These are phyloP conservation scores for Stenogyne calaminthoides DNA, from an alignment of 305 asterid species.

Conservation along the genomic window DNA sequence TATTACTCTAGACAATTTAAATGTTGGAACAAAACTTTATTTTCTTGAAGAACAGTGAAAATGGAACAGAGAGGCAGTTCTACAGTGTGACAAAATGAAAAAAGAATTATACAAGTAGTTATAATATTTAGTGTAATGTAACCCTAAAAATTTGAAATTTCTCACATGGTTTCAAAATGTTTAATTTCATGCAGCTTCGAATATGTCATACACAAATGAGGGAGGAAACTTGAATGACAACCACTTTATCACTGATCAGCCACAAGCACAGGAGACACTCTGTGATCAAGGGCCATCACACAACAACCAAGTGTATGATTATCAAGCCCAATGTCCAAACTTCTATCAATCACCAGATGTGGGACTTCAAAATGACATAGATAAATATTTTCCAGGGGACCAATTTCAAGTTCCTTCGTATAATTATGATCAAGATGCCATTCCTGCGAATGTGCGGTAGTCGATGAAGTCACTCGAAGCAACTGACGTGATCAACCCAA, in stretches of 20 bases:
- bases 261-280: neutral
- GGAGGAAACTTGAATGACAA: neutral
- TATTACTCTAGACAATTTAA: too few relatives aligned
- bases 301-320: neutral
- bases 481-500: neutral
- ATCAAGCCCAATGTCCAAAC: neutral
- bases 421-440: neutral
- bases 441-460: neutral
- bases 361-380: neutral
- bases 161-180: neutral
- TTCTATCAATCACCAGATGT: neutral
- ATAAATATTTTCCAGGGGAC: neutral
- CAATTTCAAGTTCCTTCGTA: neutral
- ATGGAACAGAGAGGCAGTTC: too few relatives aligned
- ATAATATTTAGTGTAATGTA: neutral
- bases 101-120: too few relatives aligned
- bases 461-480: too few relatives aligned
- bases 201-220: neutral
- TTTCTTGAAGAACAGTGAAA: too few relatives aligned
- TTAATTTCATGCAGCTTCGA: neutral
- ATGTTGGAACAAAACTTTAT: too few relatives aligned
- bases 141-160: neutral
- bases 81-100: too few relatives aligned
- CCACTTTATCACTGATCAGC: neutral
- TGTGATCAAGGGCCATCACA: neutral